phyloP scores from a whole-genome alignment of 2,329 filamentous ascomycete species.

The Colletotrichum neosansevieriae region DNA sequence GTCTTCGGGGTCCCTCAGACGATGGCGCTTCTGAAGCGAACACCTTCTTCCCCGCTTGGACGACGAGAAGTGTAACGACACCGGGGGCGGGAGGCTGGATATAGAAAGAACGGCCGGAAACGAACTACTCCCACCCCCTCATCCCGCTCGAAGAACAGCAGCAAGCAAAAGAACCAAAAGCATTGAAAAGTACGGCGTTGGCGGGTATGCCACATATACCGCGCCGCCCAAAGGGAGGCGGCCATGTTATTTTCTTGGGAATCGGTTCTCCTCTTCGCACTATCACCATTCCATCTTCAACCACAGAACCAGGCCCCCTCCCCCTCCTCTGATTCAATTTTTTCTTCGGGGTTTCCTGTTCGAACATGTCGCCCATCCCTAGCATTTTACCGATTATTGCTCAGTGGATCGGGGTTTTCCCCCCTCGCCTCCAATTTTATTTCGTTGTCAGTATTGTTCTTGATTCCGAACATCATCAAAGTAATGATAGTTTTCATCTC shows the following conservation, averaged over 20 bases:
- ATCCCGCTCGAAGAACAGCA: conserved; percentile 16
- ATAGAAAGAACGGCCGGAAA: conserved; percentile 16
- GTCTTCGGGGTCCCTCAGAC: not conserved
- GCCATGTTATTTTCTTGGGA: not conserved
- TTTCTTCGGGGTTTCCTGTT: not conserved
- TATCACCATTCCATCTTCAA: not conserved
- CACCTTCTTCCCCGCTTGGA: not conserved
- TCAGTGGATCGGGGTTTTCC: conserved; percentile 8
- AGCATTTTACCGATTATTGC: conserved; percentile 19
- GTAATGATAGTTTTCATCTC: conserved; percentile 29
- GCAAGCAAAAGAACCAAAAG: conserved; percentile 1
- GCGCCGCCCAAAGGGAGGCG: not conserved
- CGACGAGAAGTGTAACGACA: conserved; percentile 6
- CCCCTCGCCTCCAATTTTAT: not conserved
- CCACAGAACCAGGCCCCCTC: not conserved
- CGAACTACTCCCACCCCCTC: not conserved
- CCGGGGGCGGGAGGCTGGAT: conserved; percentile 12
- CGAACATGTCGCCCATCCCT: not conserved
- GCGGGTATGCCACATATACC: not conserved
- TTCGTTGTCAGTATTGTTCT: conserved; percentile 38
- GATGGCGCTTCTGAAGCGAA: not conserved
- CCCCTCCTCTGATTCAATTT: not conserved
- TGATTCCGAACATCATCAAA: conserved; percentile 21
- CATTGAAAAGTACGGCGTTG: conserved; percentile 1
- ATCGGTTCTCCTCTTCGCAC: not conserved